Conservation (phyloP, 2,329 filamentous ascomycete genomes). For the Aspergillus brunneoviolaceus region DNA sequence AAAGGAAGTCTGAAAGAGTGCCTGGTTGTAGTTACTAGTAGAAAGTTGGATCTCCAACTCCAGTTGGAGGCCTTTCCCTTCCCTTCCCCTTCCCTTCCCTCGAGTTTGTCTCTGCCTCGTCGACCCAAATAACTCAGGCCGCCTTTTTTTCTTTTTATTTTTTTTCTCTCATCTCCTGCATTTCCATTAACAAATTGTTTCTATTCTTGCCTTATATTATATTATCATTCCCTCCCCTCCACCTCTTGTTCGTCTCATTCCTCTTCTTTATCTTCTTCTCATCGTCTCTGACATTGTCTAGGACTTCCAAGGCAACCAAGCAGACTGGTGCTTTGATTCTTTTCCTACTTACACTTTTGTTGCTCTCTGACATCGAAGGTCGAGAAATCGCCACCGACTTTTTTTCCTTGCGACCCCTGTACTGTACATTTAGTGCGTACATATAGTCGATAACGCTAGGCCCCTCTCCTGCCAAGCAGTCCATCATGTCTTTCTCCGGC, state of each 20-base stretch:
- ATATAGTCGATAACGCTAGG: not conserved
- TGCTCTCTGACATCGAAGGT: not conserved
- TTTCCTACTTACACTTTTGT: not conserved
- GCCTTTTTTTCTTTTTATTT: not conserved
- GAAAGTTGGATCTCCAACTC: too few species aligned
- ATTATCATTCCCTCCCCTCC: not conserved
- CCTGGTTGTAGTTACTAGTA: too few species aligned
- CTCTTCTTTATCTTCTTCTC: not conserved
- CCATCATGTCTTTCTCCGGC: constrained; percentile 48
- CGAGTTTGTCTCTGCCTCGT: too few species aligned
- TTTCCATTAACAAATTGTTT: not conserved
- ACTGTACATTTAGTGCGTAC: not conserved
- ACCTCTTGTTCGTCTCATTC: not conserved
- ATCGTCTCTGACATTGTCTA: not conserved
- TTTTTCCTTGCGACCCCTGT: not conserved
- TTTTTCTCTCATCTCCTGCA: not conserved
- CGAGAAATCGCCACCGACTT: not conserved
- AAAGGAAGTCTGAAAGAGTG: too few species aligned
- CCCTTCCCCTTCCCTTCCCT: too few species aligned
- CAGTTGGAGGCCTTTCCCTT: too few species aligned
- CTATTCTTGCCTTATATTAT: not conserved
- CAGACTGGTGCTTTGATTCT: not conserved
- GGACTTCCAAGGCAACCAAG: too few species aligned
- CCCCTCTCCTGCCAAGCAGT: constrained; percentile 1
- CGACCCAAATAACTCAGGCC: not conserved